Evolutionary conservation across 1,284 basidiomycete species (phyloP).

Genomic region (Austroboletus olivaceoglutinosus): DNA sequence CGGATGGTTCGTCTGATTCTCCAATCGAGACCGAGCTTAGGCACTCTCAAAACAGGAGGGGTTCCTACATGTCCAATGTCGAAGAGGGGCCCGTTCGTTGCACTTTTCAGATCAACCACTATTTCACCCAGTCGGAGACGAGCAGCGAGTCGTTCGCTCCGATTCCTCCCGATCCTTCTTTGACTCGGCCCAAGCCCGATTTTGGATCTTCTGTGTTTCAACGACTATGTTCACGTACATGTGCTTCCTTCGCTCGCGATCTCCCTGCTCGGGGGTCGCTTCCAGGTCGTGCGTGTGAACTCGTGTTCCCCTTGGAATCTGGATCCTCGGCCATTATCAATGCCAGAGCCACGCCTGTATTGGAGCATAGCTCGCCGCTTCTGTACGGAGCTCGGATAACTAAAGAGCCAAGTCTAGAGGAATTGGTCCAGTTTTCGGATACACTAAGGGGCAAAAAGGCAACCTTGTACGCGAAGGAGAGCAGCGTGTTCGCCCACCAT

Average conservation of each 20-base stretch:
- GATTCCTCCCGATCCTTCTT: constrained; percentile 21
- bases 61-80: constrained; percentile 27
- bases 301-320: constrained; percentile 54
- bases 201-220: constrained; percentile 64
- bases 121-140: constrained; percentile 23
- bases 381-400: constrained; percentile 49
- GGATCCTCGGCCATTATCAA: constrained; percentile 42
- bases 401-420: constrained; percentile 72
- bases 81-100: constrained; percentile 43
- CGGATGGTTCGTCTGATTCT: constrained; percentile 25
- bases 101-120: constrained; percentile 53
- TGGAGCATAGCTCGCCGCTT: constrained; percentile 44
- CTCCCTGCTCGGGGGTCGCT: constrained; percentile 42
- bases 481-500: constrained; percentile 85
- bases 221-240: constrained; percentile 65
- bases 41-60: constrained; percentile 17
- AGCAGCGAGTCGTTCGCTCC: constrained; percentile 22
- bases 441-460: constrained; percentile 79
- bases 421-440: constrained; percentile 77
- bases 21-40: constrained; percentile 22
- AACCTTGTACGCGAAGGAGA: constrained; percentile 76
- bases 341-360: constrained; percentile 35
- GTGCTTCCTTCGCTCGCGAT: constrained; percentile 57
- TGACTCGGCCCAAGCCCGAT: constrained; percentile 46
- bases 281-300: constrained; percentile 51